A percentile compares a stretch with the other conserved stretches of the same genome.
These are phyloP conservation scores for Pseudogymnoascus sp. DNA, from an alignment of 2,329 filamentous ascomycete species.

Conservation along the genomic window DNA sequence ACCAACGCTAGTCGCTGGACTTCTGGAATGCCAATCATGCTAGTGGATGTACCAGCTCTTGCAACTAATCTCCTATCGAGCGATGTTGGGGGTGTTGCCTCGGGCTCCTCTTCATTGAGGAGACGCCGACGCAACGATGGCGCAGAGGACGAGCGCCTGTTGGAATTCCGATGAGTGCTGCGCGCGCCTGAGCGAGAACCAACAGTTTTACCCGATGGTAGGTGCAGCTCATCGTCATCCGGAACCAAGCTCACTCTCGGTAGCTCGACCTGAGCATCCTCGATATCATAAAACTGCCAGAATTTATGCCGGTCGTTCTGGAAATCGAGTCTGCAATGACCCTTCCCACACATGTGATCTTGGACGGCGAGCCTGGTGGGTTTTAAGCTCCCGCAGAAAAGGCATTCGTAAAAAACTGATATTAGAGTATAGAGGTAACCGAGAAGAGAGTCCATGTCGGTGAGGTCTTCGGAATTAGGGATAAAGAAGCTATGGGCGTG, in stretches of 20 bases:
- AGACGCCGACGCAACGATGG: neutral
- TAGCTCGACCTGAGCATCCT: neutral
- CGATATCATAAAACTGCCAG: slow-evolving; percentile 36
- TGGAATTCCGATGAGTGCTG: slow-evolving; percentile 9
- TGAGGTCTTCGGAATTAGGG: slow-evolving; percentile 33
- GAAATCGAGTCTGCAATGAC: slow-evolving; percentile 40
- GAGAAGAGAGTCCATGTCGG: slow-evolving; percentile 42
- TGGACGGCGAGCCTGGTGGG: slow-evolving; percentile 38
- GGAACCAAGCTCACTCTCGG: neutral
- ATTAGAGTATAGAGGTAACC: slow-evolving; percentile 43
- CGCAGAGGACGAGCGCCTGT: neutral
- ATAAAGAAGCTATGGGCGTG: slow-evolving; percentile 40
- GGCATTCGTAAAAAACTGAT: slow-evolving; percentile 41
- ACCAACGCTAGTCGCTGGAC: slow-evolving; percentile 20
- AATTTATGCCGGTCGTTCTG: slow-evolving; percentile 31
- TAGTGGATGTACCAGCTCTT: slow-evolving; percentile 16
- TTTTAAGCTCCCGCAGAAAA: slow-evolving; percentile 41
- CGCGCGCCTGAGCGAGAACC: slow-evolving; percentile 22
- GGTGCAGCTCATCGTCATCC: slow-evolving; percentile 27
- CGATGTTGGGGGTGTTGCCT: neutral
- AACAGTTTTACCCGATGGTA: slow-evolving; percentile 33
- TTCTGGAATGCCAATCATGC: slow-evolving; percentile 21
- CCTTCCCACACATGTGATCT: slow-evolving; percentile 44
- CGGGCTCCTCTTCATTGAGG: neutral
- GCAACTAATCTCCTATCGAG: neutral